These are phyloP conservation scores for Thoreauomyces humboldtii DNA, from an alignment of 192 early-diverging fungal genomes.

Conservation along the genomic window DNA sequence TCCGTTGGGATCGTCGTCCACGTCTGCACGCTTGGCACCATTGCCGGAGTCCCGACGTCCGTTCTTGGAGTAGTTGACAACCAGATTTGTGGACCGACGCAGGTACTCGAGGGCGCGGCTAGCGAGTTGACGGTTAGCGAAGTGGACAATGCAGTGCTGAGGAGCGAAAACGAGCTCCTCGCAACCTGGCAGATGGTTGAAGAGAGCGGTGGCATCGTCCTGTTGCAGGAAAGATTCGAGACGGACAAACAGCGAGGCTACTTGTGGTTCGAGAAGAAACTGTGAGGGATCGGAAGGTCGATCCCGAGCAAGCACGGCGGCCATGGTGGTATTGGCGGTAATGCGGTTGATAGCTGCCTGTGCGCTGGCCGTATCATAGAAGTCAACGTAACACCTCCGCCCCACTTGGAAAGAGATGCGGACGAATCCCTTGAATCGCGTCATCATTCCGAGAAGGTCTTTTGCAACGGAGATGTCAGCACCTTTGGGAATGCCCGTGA, in stretches of 20 bases:
- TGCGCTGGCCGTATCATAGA: conserved; percentile 7
- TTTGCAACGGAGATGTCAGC: not conserved
- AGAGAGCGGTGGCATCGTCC: conserved; percentile 3
- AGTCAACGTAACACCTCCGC: conserved; percentile 9
- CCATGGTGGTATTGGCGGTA: conserved; percentile 3
- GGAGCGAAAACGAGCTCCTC: conserved; percentile 1
- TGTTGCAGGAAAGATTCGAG: conserved; percentile 20
- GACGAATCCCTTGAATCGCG: conserved; percentile 17
- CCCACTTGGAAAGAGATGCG: conserved; percentile 14
- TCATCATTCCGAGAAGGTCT: conserved; percentile 6
- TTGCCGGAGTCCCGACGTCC: not conserved
- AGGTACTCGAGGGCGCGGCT: conserved; percentile 4
- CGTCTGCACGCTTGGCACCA: not conserved
- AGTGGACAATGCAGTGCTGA: conserved; percentile 13
- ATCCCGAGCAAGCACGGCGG: not conserved
- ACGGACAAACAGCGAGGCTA: conserved; percentile 20
- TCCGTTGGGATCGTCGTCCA: conserved; percentile 4
- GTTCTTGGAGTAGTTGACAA: conserved; percentile 25
- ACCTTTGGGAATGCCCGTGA: conserved; percentile 2
- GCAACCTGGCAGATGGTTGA: conserved; percentile 14
- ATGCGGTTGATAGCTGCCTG: conserved; percentile 13
- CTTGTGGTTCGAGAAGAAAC: conserved; percentile 12
- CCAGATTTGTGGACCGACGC: conserved; percentile 20
- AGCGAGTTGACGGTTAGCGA: not conserved
- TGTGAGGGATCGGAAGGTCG: conserved; percentile 18